Evolutionary conservation across 2,329 filamentous ascomycete species (phyloP).

Genomic region (Mycosphaerella arachidis): DNA sequence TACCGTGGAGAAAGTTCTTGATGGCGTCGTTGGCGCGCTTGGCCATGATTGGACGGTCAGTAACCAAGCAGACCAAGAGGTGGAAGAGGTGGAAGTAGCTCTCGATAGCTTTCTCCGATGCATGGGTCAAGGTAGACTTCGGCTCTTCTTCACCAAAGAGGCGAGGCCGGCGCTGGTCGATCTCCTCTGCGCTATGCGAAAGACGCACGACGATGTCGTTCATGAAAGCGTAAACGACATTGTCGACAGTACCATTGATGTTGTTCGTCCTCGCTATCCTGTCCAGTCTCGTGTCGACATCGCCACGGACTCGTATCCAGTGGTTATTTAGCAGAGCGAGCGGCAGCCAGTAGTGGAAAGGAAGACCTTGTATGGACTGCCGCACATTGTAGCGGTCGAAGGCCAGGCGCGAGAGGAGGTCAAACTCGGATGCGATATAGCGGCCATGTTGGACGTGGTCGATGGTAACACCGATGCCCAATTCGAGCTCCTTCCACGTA

Average conservation of each 20-base stretch:
- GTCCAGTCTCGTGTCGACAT: conserved; percentile 3
- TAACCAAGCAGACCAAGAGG: conserved; percentile 20
- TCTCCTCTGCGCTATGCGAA: conserved; percentile 9
- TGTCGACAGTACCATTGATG: conserved; percentile 9
- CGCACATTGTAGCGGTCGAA: conserved; percentile 13
- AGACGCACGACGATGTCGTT: conserved; percentile 22
- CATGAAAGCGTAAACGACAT: conserved; percentile 23
- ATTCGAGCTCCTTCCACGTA: conserved; percentile 2
- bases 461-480: conserved; percentile 22
- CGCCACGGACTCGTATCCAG: conserved; percentile 15
- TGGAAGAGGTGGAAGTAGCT: conserved; percentile 25
- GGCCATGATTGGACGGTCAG: conserved; percentile 13
- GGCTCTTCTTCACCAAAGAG: neutral
- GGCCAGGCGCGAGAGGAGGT: conserved; percentile 20
- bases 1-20: conserved; percentile 16
- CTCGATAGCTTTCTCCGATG: conserved; percentile 23
- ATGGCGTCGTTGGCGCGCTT: conserved; percentile 13
- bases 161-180: neutral
- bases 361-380: conserved; percentile 17
- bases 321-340: conserved; percentile 20
- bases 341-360: conserved; percentile 21
- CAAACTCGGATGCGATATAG: conserved; percentile 22
- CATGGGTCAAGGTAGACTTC: conserved; percentile 20
- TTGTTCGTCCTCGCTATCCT: conserved; percentile 3
- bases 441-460: neutral